phyloP scores from a whole-genome alignment of 164 flowering plant species.

The Aristolochia californica region DNA sequence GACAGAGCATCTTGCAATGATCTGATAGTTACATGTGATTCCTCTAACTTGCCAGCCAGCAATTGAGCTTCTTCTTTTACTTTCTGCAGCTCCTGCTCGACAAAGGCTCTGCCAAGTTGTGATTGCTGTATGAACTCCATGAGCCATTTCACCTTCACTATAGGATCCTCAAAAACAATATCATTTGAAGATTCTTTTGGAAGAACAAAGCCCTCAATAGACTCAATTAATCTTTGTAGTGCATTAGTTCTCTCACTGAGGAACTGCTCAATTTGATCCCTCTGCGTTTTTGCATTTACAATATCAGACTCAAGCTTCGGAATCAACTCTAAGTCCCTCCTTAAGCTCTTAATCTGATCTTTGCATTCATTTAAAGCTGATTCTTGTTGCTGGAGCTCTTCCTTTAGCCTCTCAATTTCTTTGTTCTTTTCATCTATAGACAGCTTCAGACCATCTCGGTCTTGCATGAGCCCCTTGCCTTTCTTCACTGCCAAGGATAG shows the following conservation, averaged over 20 bases:
- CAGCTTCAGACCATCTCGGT: conserved; percentile 59
- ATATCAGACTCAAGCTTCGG: conserved; percentile 52
- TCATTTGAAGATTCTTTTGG: conserved; percentile 43
- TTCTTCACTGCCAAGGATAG: conserved; percentile 95
- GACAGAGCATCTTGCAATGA: conserved; percentile 48
- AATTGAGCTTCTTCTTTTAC: conserved; percentile 37
- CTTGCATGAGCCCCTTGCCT: conserved; percentile 94
- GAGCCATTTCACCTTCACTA: conserved; percentile 61
- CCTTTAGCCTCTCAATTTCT: conserved; percentile 64
- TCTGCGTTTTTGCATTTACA: conserved; percentile 33
- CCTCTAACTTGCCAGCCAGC: conserved; percentile 34
- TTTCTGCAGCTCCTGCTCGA: conserved; percentile 44
- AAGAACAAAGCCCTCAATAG: conserved; percentile 39
- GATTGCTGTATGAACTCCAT: conserved; percentile 33
- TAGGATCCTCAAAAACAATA: conserved; percentile 41
- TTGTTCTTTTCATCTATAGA: conserved; percentile 51
- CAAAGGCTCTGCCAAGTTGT: conserved; percentile 24
- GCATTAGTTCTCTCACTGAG: conserved; percentile 51
- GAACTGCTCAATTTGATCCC: conserved; percentile 51
- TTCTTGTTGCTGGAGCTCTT: conserved; percentile 45
- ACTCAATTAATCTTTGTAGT: conserved; percentile 43
- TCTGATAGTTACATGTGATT: conserved; percentile 30
- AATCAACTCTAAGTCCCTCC: conserved; percentile 37
- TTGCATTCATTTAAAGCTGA: conserved; percentile 31
- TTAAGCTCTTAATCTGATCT: conserved; percentile 38